Percentiles rank a stretch among this genome's conserved stretches.
Evolutionary conservation across 352 stramenopile species (phyloP).

Genomic region (Phytophthora pini): DNA sequence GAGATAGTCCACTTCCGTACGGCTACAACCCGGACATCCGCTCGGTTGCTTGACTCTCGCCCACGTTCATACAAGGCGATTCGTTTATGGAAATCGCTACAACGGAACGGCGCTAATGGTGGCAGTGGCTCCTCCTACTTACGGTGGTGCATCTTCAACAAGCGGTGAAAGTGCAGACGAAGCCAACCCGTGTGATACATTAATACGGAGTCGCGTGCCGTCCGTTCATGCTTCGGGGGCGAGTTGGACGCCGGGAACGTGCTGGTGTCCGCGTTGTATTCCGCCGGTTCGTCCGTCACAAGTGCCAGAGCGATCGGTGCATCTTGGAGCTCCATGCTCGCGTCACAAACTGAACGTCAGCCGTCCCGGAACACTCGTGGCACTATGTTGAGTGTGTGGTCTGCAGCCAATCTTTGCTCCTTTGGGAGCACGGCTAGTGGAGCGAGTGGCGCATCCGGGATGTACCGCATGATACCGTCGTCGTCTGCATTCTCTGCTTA

Average conservation of each 20-base stretch:
- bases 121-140: slow-evolving; percentile 20
- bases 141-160: slow-evolving; percentile 22
- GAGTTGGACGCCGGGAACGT: slow-evolving; percentile 24
- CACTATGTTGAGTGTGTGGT: slow-evolving; percentile 70
- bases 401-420: slow-evolving; percentile 48
- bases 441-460: slow-evolving; percentile 14
- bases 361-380: slow-evolving; percentile 71
- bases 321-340: slow-evolving; percentile 79
- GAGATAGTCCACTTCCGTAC: slow-evolving; percentile 47
- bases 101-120: slow-evolving; percentile 38
- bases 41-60: slow-evolving; percentile 49
- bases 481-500: slow-evolving; percentile 19
- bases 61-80: slow-evolving; percentile 59
- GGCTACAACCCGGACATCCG: slow-evolving; percentile 53
- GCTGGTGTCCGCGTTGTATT: slow-evolving; percentile 40
- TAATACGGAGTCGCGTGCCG: slow-evolving; percentile 23
- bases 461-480: slow-evolving; percentile 22
- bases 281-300: slow-evolving; percentile 53
- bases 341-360: no score
- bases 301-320: slow-evolving; percentile 58
- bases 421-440: slow-evolving; percentile 35
- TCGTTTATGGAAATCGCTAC: slow-evolving; percentile 37
- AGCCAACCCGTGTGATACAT: slow-evolving; percentile 19
- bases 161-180: slow-evolving; percentile 35
- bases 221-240: slow-evolving; percentile 22